These are phyloP conservation scores for Pseudomonodictys pantanalensis DNA, from an alignment of 495 filamentous ascomycete species.

Conservation along the genomic window DNA sequence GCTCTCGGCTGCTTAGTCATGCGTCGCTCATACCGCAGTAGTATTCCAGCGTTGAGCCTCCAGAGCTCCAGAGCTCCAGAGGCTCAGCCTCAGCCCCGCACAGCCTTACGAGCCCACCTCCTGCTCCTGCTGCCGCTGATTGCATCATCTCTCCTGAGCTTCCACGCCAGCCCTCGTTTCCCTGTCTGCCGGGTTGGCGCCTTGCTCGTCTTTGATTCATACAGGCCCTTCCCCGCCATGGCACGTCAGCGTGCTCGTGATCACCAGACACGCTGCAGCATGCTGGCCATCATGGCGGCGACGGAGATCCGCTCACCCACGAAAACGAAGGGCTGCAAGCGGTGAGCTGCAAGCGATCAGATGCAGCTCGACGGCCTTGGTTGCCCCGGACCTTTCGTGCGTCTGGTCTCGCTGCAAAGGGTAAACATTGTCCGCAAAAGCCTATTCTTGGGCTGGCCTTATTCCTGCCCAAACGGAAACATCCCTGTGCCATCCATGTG, in stretches of 20 bases:
- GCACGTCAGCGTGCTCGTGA: neutral
- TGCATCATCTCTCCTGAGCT: neutral
- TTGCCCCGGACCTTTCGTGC: neutral
- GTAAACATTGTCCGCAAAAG: neutral
- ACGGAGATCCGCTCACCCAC: slow-evolving; percentile 16
- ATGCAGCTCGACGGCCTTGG: neutral
- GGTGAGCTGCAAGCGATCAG: slow-evolving; percentile 13
- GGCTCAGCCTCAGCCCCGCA: no score
- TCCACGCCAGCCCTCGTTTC: neutral
- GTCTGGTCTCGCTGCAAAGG: neutral
- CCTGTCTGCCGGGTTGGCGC: neutral
- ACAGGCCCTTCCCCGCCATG: neutral
- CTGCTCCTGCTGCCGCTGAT: neutral
- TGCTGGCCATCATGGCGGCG: neutral
- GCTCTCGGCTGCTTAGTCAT: no score
- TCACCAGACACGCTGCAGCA: slow-evolving; percentile 10
- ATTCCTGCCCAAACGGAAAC: neutral
- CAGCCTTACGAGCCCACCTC: no score
- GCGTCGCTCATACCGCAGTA: no score
- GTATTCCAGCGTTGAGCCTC: no score
- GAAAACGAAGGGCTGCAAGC: neutral
- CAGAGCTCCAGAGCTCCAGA: no score
- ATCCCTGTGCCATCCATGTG: no score
- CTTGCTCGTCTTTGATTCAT: neutral
- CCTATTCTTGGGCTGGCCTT: neutral